Conservation (phyloP, 345 rosid genomes). For the Hirschfeldia incana region DNA sequence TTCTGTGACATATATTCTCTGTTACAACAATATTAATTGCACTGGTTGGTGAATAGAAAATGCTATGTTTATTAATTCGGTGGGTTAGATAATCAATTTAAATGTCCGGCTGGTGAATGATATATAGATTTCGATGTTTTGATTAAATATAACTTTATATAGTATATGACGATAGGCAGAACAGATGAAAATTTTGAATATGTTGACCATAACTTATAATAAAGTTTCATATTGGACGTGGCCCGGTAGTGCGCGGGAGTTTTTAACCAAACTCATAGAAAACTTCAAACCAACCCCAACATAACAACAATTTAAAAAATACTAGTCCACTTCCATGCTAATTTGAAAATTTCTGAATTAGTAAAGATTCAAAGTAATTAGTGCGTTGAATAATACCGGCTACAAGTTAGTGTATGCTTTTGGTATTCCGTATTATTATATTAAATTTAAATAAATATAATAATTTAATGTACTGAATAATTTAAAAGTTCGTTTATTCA, state of each 20-base stretch:
- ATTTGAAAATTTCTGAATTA: slow-evolving; percentile 12
- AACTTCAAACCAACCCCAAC: not conserved
- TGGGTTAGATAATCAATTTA: slow-evolving; percentile 3
- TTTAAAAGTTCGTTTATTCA: not conserved
- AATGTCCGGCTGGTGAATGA: not conserved
- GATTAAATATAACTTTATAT: not conserved
- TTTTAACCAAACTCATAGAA: slow-evolving; percentile 17
- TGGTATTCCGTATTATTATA: not conserved
- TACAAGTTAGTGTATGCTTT: slow-evolving; percentile 3
- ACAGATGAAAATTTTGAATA: not conserved
- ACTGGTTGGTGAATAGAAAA: slow-evolving; percentile 1
- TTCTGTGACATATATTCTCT: not conserved
- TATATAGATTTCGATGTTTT: not conserved
- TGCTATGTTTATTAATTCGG: not conserved
- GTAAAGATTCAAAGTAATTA: not conserved
- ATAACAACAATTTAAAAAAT: not conserved
- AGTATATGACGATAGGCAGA: not conserved
- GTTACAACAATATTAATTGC: not conserved
- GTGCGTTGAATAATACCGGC: not conserved
- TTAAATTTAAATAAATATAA: not conserved
- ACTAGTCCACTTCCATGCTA: slow-evolving; percentile 28
- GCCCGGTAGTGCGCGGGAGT: slow-evolving; percentile 24
- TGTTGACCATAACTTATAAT: slow-evolving; percentile 11
- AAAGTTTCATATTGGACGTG: not conserved
- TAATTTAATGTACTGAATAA: not conserved